Conservation (phyloP, 2,329 filamentous ascomycete species). For the Trichothecium roseum region DNA sequence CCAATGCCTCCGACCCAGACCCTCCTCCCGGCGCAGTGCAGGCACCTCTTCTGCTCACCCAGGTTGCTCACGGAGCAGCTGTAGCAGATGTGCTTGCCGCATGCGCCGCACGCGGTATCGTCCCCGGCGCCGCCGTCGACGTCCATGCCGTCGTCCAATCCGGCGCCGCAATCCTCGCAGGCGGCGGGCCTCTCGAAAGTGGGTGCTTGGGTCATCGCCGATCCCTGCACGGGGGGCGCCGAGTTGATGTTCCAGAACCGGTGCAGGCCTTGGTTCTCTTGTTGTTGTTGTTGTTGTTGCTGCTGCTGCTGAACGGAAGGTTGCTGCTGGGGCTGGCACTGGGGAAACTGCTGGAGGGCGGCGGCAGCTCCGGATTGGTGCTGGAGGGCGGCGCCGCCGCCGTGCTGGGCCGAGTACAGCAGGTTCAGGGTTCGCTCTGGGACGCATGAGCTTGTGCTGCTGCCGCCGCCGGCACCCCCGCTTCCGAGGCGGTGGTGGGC, state of each 20-base stretch:
- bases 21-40: constrained; percentile 37
- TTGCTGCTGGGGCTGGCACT: no score
- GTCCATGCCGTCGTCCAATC: constrained; percentile 23
- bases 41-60: constrained; percentile 40
- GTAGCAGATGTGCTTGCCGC: constrained; percentile 46
- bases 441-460: constrained; percentile 8
- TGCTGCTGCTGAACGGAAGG: neutral
- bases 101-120: constrained; percentile 33
- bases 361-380: constrained; percentile 8
- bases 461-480: no score
- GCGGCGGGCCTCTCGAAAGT: constrained; percentile 14
- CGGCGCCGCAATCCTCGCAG: constrained; percentile 44
- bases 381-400: no score
- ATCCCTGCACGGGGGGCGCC: constrained; percentile 16
- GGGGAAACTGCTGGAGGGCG: constrained; percentile 8
- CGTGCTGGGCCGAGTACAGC: constrained; percentile 45
- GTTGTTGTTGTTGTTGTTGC: constrained; percentile 7
- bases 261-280: constrained; percentile 35
- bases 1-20: constrained; percentile 8
- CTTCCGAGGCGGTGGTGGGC: neutral
- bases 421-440: constrained; percentile 47
- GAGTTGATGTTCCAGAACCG: constrained; percentile 49
- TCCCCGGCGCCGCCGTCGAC: constrained; percentile 19
- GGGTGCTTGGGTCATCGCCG: constrained; percentile 11
- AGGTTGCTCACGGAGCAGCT: constrained; percentile 50